These are phyloP conservation scores for Scopulariopsis brevicaulis DNA, from an alignment of 2,329 filamentous ascomycete genomes.

Conservation along the genomic window DNA sequence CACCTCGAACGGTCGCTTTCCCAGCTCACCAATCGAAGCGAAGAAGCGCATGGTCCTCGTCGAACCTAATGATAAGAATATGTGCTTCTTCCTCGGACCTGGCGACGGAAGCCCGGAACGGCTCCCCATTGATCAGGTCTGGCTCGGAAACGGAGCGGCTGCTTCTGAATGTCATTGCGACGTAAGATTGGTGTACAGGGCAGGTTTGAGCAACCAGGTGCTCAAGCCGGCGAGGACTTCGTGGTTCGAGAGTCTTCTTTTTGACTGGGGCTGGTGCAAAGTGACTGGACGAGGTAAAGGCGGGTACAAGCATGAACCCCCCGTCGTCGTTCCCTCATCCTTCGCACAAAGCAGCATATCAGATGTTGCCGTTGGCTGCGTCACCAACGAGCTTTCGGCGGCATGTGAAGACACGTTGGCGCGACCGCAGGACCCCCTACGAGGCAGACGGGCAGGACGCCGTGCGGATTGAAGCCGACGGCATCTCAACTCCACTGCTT, in stretches of 20 bases:
- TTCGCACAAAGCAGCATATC: background rate
- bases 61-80: background rate
- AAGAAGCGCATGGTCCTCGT: background rate
- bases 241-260: background rate
- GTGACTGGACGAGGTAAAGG: no score
- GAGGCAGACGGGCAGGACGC: background rate
- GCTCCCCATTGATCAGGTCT: background rate
- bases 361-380: background rate
- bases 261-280: background rate
- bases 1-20: background rate
- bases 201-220: background rate
- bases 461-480: background rate
- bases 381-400: background rate
- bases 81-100: background rate
- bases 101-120: background rate
- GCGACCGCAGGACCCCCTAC: background rate
- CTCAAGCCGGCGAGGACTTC: background rate
- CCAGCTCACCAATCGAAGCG: background rate
- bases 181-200: background rate
- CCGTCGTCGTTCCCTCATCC: background rate
- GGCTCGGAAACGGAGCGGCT: background rate
- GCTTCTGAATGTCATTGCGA: background rate
- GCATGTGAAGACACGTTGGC: background rate
- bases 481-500: background rate
- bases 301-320: no score